A percentile compares a stretch with the other conserved stretches of the same genome.
phyloP scores from a whole-genome alignment of 2,329 filamentous ascomycete species.

The Ophiostoma himal-ulmi region DNA sequence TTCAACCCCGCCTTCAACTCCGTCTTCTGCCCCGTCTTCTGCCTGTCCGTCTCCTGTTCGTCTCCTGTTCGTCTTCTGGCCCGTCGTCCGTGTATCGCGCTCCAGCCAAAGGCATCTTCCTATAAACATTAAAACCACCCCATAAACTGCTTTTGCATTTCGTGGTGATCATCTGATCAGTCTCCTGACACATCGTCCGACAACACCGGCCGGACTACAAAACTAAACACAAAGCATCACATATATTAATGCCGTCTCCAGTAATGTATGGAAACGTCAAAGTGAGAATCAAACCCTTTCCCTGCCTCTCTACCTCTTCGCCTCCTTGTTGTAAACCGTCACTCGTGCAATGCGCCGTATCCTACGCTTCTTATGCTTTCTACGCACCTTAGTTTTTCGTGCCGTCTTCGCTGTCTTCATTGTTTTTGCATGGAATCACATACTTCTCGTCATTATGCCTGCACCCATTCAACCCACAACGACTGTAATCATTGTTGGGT shows the following conservation, averaged over 20 bases:
- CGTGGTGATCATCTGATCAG: neutral
- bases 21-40: neutral
- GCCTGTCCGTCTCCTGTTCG: neutral
- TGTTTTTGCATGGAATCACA: neutral
- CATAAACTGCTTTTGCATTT: neutral
- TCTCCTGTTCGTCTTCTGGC: neutral
- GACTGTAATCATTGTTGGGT: conserved; percentile 55
- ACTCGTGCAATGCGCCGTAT: neutral
- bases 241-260: neutral
- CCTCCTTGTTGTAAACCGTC: neutral
- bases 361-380: neutral
- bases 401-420: neutral
- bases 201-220: neutral
- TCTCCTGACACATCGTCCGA: conserved; percentile 7
- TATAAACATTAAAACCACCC: neutral
- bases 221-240: neutral
- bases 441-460: neutral
- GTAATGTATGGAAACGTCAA: neutral
- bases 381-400: neutral
- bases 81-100: neutral
- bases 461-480: neutral
- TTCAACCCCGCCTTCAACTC: neutral
- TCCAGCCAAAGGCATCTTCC: neutral
- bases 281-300: neutral
- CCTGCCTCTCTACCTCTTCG: neutral